Evolutionary conservation across 2,329 filamentous ascomycete species (phyloP).

Genomic region (Trichoderma semiorbis): DNA sequence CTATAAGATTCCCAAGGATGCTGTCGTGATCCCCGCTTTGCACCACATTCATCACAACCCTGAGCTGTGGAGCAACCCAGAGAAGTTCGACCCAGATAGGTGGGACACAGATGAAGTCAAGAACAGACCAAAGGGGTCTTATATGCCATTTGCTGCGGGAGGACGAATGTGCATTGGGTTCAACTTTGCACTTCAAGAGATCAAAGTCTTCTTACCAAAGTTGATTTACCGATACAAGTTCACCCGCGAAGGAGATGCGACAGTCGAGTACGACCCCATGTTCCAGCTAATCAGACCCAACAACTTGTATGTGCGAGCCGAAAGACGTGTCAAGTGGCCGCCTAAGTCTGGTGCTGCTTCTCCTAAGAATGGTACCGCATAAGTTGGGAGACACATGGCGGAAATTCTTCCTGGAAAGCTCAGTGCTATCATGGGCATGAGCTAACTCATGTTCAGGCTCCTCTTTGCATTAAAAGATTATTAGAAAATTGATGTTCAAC

Average conservation of each 20-base stretch:
- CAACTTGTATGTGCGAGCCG: conserved; percentile 40
- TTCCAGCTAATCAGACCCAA: conserved; percentile 53
- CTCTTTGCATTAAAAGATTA: not conserved
- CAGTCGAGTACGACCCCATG: conserved; percentile 56
- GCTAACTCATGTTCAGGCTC: not conserved
- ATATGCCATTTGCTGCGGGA: conserved; percentile 57
- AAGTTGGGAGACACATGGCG: not conserved
- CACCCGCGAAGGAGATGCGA: conserved; percentile 44
- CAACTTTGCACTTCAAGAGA: conserved; percentile 60
- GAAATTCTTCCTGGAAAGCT: not conserved
- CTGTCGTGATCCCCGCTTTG: conserved; percentile 52
- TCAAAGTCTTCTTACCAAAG: conserved; percentile 57
- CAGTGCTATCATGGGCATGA: not conserved
- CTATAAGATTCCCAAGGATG: conserved; percentile 51
- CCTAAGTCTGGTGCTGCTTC: conserved; percentile 18
- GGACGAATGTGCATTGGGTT: conserved; percentile 60
- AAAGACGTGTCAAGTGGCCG: conserved; percentile 49
- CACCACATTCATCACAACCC: conserved; percentile 53
- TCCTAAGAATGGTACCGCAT: not conserved
- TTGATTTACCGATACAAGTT: conserved; percentile 59
- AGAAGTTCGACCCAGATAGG: conserved; percentile 55
- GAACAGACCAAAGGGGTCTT: conserved; percentile 48
- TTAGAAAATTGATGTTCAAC: not conserved
- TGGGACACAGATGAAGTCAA: conserved; percentile 53
- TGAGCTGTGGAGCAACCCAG: conserved; percentile 55